Evolutionary conservation across 2,329 filamentous ascomycete genomes (phyloP).

Genomic region (Trichoderma polysporum): DNA sequence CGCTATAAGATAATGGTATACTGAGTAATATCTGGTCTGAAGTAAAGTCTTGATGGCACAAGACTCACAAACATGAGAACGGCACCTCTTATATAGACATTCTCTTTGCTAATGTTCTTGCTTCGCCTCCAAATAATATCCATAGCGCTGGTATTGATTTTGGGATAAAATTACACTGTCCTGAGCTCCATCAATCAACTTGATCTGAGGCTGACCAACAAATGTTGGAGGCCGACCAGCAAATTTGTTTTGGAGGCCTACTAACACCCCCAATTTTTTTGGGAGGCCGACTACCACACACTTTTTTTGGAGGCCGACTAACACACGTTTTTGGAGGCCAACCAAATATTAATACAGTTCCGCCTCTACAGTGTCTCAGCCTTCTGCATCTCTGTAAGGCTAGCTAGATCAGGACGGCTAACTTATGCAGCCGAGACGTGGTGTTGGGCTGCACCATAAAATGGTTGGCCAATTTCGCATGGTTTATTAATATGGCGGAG

Average conservation of each 20-base stretch:
- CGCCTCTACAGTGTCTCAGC: background rate
- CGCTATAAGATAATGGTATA: background rate
- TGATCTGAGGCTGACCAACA: background rate
- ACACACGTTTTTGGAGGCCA: background rate
- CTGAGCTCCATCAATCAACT: background rate
- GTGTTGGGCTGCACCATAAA: background rate
- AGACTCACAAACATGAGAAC: too few relatives aligned
- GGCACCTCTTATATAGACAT: too few relatives aligned
- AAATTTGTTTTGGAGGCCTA: background rate
- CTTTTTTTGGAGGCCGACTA: background rate
- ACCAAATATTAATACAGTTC: background rate
- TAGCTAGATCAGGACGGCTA: background rate
- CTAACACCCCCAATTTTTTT: background rate
- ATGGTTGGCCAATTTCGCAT: background rate
- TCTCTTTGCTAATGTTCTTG: too few relatives aligned
- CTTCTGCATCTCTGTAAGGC: background rate
- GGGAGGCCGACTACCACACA: background rate
- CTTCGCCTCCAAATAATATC: too few relatives aligned
- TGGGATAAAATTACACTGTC: background rate
- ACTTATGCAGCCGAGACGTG: background rate
- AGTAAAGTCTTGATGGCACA: background rate
- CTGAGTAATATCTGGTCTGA: background rate
- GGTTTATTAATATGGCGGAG: background rate
- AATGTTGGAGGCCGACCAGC: background rate
- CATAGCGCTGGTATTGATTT: too few relatives aligned